Conservation (phyloP, 345 rosid species). For the Geranium rotundifolium region DNA sequence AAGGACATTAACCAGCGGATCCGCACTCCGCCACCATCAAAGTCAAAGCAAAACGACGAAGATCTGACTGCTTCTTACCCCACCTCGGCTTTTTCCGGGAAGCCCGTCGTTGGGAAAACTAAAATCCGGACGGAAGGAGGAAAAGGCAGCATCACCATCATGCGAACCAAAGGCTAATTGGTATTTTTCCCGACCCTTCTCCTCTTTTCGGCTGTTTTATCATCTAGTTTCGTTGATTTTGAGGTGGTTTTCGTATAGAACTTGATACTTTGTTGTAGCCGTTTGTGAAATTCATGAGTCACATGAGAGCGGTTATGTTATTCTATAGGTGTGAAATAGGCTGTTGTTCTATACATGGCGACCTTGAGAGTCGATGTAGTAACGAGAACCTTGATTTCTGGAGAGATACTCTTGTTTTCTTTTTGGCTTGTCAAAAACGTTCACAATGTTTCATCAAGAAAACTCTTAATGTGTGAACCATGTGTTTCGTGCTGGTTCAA, state of each 20-base stretch:
- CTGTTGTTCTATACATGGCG: background rate
- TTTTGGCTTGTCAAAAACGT: background rate
- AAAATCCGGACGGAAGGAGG: constrained; percentile 97
- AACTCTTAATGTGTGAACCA: no score
- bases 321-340: background rate
- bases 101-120: constrained; percentile 96
- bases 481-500: no score
- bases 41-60: constrained; percentile 37
- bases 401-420: background rate
- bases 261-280: background rate
- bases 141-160: constrained; percentile 94
- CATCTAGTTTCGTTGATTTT: background rate
- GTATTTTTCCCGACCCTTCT: background rate
- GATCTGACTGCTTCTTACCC: constrained; percentile 50
- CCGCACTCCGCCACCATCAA: constrained; percentile 49
- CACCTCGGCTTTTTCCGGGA: constrained; percentile 96
- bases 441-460: no score
- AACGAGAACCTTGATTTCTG: background rate
- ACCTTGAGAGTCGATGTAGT: no score
- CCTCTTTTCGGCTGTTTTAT: background rate
- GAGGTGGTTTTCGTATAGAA: background rate
- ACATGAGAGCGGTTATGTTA: no score
- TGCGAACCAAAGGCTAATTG: constrained; percentile 41
- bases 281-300: background rate
- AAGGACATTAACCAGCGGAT: constrained; percentile 92